Evolutionary conservation across 345 rosid genomes (phyloP), one percentile per base, ranked within the genome.

Genomic region (Mangifera indica): DNA sequence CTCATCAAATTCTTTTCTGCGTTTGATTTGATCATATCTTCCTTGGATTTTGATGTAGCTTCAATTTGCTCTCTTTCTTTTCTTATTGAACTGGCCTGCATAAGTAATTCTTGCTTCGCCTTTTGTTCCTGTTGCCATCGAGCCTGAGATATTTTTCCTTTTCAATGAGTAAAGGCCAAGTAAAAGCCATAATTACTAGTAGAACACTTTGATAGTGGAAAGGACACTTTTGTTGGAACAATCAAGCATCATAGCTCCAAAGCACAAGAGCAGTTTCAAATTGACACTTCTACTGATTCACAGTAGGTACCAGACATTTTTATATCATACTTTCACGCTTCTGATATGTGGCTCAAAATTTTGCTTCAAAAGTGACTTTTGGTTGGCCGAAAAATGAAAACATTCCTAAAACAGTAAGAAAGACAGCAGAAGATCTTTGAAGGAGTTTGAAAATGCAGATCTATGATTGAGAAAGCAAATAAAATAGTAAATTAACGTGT

Each of bases 91-190:
- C 69, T 69, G 26, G 80, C 82, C 80, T 81, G 88, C 63, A 44
- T 51, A 60, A 84, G 72, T 34, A 85, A 72, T 76, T 81, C 91
- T 72, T 84, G 84, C 73, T 78, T 87, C 60, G 78, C 87, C 84
- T 83, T 85, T 81, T 77, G 81, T 77, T 91, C 97, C 78, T 84
- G 92, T 66, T 74, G 80, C 96, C 93, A 85, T 72, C 87, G 85
- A 84, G 89, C 96, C 98, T 93, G 92, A 72, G 76, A 83, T 69
- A 64, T 72, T 78, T 74, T 72, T 55, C 73, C 56, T 74, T 79
- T 78, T 74, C 74, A 76, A 46, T 78, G 75, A 79, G 81, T 74
- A 75, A 76, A 32, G 29, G 25, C 60, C 61, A 66, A 49, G 70
- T 59, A 67, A 26, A 74, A 78, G 54, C 58, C 67, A 66, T 42